Base-by-base conservation (phyloP, 2,329 filamentous ascomycete genomes). In the Clathrospora elynae region DNA sequence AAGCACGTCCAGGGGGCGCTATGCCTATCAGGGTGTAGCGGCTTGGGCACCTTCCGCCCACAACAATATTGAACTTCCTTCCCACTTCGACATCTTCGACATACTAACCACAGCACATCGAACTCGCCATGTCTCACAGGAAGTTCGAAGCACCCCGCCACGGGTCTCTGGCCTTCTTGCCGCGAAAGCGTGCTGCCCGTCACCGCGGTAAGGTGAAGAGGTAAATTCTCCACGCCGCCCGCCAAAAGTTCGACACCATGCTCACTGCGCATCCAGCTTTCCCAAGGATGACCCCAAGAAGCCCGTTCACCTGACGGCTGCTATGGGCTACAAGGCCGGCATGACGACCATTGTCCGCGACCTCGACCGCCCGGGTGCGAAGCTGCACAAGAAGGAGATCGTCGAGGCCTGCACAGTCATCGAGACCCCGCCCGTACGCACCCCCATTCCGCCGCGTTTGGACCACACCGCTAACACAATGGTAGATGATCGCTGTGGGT, bases 241-340 rank as follows among this genome's bases (percentile, higher is more conserved):
- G 32, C 45, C 33, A 49, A 46, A 54, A 43, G 33, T 53, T 48
- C 51, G 28, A 59, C 46, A 44, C 28, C 46, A 48, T 33, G 51
- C 62, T 66, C 46, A 68, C 60, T 44, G 42, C 50, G 29, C 35
- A 49, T 46, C 53, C 67, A 95, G 90, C 79, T 99, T 99, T 86
- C 93, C 93, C 74, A 97, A 97, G 87, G 93, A 99, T 88, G 91
- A 99, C 84, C 82, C 90, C 73, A 97, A 97, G 88, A 95, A 97
- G 87, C 89, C 91, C 71, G 90, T 96, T 77, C 93, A 99, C 84
- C 85, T 99, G 71, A 99, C 93, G 59, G 93, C 93, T 72, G 80
- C 90, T 72, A 91, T 97, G 86, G 93, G 93, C 76, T 99, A 99
- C 87, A 99, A 99, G 90, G 93, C 93, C 75, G 93, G 93, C 77